Evolutionary conservation across 208 protist species (phyloP), one percentile per base, ranked within the genome.

Genomic region (Leishmania mexicana): DNA sequence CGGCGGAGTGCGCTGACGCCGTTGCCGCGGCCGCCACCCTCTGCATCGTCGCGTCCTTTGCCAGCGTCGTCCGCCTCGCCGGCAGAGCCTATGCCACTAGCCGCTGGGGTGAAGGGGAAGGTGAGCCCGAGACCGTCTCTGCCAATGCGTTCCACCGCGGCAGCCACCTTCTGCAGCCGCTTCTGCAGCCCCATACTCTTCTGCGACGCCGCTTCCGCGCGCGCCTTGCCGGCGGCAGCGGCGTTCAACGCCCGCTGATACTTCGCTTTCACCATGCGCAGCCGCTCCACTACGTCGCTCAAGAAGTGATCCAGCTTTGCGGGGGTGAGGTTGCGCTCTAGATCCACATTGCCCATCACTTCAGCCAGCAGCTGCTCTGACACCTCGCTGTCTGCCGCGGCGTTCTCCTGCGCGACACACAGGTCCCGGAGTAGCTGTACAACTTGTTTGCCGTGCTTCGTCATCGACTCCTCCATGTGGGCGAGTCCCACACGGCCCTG

Each of bases 251-350:
- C 81, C 21, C 85, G 84, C 71, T 88, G 76, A 54, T 89, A 79
- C 81, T 86, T 81, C 11, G 85, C 76, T 76, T 93, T 93, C n/a
- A 94, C 67, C 54, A 91, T 21, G 58, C 87, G 86, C 60, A 96
- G 58, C 21, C 92, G 83, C 60, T 96, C 92, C 58, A 80, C 74
- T 24, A 94, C 81, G 72, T 93, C 90, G 57, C 80, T 85, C 70
- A 96, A 85, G 68, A 92, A 85, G 40, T 76, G 54, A n/a, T 89
- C 86, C 17, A 85, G 78, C 53, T 83, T 81, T 8, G 75, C 65
- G 5, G 81, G 81, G 51, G 81, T 78, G 45, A 82, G 71, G 54
- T 76, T 83, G 58, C 76, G 68, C 49, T 75, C 81, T 53, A 72
- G 31, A n/a, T 86, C 83, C 1, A 75, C 6, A 17, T 31, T 75